Evolutionary conservation across 1,284 basidiomycete genomes (phyloP), one percentile per base, ranked within the genome.

Genomic region (Boletus sp.): DNA sequence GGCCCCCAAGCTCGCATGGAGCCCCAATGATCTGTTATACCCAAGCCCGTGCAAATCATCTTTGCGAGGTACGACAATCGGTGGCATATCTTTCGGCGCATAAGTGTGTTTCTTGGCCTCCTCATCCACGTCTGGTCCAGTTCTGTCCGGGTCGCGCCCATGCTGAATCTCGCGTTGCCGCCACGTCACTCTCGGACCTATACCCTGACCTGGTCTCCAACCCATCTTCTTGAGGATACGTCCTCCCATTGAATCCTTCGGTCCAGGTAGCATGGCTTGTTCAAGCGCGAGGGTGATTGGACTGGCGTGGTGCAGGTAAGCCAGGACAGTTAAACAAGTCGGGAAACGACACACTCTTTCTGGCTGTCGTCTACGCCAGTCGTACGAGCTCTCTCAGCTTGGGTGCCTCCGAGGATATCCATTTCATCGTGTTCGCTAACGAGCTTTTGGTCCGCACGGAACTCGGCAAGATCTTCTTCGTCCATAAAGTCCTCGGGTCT

Each of bases 401-500:
- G 78, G 1, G 84, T 84, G 0, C 82, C 83, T 9, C 80, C 85
- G 1, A 82, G 75, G 20, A 88, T 72, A 57, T 90, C 85, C 84
- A 85, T 90, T 74, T 86, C 82, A 37, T 91, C 87, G 22, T 84
- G 84, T n/a, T 84, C 86, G 67, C 92, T 89, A 5, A 91, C 82
- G 11, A 96, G 73, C 47, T 84, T 84, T 63, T 87, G 80, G 64
- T 83, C 84, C 50, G 92, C 91, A 42, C 81, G 84, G 60, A 90
- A 73, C 61, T 92, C 92, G 41, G 88, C 84, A n/a, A 96, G 76
- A 73, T 98, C 96, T 75, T 99, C 97, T 46, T 98, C 96, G 75
- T 99, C 96, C 96, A 99, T 99, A 73, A 94, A 98, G 72, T 98
- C 96, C 71, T 98, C 93, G 0, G 91, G 86, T 13, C 84, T 81